Base-by-base conservation (phyloP, 164 flowering plant species). In the Chloranthus sessilifolius region DNA sequence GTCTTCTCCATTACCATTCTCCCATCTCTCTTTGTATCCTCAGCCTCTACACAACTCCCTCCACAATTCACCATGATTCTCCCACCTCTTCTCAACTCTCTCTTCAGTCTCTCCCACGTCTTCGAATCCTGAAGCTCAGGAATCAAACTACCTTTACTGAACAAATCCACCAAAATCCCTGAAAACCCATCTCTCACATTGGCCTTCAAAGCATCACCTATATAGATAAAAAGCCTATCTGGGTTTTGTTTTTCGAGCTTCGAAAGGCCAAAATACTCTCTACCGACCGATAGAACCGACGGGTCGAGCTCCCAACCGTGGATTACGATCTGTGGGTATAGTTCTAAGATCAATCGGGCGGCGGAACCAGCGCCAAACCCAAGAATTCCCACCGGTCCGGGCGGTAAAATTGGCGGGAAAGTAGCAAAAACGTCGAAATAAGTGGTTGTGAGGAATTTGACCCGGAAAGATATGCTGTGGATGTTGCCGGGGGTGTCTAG, bases 51-150 rank as follows among this genome's bases (percentile, higher is more conserved):
- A 59, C 96, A 88, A 50, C 88, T 83, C 5, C 98, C 98, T 14
- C 95, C 98, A 5, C 86, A 88, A 63, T 91, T 91, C 55, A 79
- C 92, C 92, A 91, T 85, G n/a, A 91, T 69, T 39, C 92, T 85
- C 65, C 95, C 98, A 2, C 84, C 92, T 62, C 58, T 69, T 50
- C 74, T 88, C 83, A 91, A 61, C 28, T 57, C 43, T 35, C 42
- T 50, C 64, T 67, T 82, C 79, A 82, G 11, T 50, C 42, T 70
- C 67, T 58, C 62, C 89, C 89, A 82, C 2, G 81, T 74, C 23
- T 19, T 46, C 5, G 69, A 48, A 30, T 72, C 75, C 65, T 75
- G 83, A 41, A 82, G 77, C 74, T 79, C 77, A 19, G 78, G 76
- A 14, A 79, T 60, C 66, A 82, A 65, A 58, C 82, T 53, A 21